These are phyloP conservation scores for Galerina sulciceps DNA, from an alignment of 768 basidiomycete genomes.

Conservation along the genomic window DNA sequence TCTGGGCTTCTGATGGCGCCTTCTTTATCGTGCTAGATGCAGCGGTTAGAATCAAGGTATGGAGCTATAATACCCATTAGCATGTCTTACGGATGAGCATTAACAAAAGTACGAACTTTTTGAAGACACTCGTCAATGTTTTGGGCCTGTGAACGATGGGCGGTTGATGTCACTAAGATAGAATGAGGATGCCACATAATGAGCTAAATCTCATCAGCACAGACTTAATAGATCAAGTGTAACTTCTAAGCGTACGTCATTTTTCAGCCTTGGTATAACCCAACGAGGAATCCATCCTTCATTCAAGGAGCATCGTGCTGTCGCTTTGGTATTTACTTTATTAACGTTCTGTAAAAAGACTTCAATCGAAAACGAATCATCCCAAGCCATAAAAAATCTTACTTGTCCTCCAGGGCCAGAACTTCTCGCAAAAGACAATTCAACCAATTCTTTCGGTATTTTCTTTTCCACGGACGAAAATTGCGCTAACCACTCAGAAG, in stretches of 20 bases:
- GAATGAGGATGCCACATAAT: conserved; percentile 60
- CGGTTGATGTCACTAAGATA: conserved; percentile 69
- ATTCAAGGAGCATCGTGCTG: conserved; percentile 60
- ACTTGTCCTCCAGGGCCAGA: conserved; percentile 90
- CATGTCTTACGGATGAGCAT: not conserved
- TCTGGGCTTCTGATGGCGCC: conserved; percentile 59
- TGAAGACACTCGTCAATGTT: conserved; percentile 74
- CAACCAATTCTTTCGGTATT: conserved; percentile 58
- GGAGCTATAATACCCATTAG: conserved; percentile 47
- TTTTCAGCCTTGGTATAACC: conserved; percentile 12
- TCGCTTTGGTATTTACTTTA: conserved; percentile 86
- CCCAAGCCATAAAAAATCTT: conserved; percentile 8
- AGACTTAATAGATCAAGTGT: not conserved
- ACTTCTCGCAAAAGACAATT: conserved; percentile 74
- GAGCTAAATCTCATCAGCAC: conserved; percentile 34
- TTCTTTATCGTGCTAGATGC: conserved; percentile 52
- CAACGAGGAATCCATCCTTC: conserved; percentile 30
- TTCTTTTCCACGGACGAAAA: conserved; percentile 37
- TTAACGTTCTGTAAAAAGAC: conserved; percentile 70
- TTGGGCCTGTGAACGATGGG: conserved; percentile 76
- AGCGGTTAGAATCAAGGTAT: conserved; percentile 50
- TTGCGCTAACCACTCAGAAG: conserved; percentile 55
- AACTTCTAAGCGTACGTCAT: conserved; percentile 5
- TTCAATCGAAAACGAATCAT: not conserved
- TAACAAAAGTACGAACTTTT: conserved; percentile 48